Percentiles rank a stretch among this genome's conserved stretches.
These are phyloP conservation scores for Termitomyces sp. DNA, from an alignment of 768 basidiomycete species.

Conservation along the genomic window DNA sequence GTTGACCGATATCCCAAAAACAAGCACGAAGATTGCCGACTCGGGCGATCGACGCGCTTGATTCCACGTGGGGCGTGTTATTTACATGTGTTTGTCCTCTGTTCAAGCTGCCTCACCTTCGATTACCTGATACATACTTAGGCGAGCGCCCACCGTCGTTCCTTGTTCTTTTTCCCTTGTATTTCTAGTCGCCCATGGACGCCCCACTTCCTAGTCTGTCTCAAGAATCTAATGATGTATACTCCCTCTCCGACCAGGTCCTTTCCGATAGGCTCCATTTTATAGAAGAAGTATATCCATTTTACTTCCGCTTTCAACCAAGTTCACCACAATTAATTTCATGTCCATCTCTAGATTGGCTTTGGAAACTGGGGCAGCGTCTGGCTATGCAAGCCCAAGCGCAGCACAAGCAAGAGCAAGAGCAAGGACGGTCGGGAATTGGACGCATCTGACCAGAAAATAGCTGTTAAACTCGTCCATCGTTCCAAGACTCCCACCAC, in stretches of 20 bases:
- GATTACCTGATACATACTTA: background rate
- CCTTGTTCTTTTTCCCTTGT: constrained; percentile 40
- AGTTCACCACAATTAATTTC: constrained; percentile 5
- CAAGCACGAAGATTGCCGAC: background rate
- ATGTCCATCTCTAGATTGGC: constrained; percentile 54
- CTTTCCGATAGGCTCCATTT: constrained; percentile 69
- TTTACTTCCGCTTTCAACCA: constrained; percentile 12
- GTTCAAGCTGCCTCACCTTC: constrained; percentile 27
- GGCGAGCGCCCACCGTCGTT: constrained; percentile 10
- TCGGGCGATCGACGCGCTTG: constrained; percentile 8
- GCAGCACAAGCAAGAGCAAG: constrained; percentile 24
- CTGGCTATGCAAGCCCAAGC: constrained; percentile 70
- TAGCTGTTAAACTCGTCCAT: constrained; percentile 94
- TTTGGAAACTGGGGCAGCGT: constrained; percentile 93
- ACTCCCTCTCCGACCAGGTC: constrained; percentile 68
- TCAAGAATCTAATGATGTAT: constrained; percentile 51
- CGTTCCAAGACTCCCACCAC: constrained; percentile 80
- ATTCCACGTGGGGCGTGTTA: constrained; percentile 16
- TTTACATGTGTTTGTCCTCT: constrained; percentile 32
- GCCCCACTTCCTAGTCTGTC: constrained; percentile 22
- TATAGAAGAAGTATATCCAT: constrained; percentile 64
- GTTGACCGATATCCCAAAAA: background rate
- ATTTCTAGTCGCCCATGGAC: constrained; percentile 41
- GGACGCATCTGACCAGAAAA: constrained; percentile 38
- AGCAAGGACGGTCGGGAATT: constrained; percentile 27